Percentiles rank a stretch among this genome's conserved stretches.
These are phyloP conservation scores for Eudorina sp. DNA, from an alignment of 139 green algal species.

Conservation along the genomic window DNA sequence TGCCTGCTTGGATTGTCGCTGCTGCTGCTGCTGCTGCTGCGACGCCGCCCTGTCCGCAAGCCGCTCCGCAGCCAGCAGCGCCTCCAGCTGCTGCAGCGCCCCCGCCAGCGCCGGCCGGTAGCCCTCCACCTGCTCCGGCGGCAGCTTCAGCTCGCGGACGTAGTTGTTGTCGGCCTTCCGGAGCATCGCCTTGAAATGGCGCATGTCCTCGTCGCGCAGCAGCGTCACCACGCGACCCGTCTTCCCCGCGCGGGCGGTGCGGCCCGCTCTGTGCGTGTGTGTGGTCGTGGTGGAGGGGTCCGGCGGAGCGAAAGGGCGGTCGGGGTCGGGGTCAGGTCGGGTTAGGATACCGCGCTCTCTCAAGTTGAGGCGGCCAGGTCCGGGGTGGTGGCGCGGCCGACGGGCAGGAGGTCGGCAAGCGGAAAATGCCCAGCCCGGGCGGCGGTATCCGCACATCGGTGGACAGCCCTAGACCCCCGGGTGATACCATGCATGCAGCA, in stretches of 20 bases:
- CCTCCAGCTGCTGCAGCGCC: conserved; percentile 34
- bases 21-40: conserved; percentile 20
- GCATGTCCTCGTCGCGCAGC: conserved; percentile 85
- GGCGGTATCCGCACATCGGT: too few species aligned
- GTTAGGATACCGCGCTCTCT: too few species aligned
- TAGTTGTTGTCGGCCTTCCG: conserved; percentile 90
- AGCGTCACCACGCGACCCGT: conserved; percentile 80
- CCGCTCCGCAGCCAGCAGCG: conserved; percentile 8
- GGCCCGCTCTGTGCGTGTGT: conserved; percentile 72
- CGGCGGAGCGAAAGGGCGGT: too few species aligned
- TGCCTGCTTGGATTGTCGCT: neutral
- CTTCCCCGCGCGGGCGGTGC: conserved; percentile 86
- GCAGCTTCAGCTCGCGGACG: conserved; percentile 76
- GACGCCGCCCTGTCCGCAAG: neutral
- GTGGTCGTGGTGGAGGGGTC: too few species aligned
- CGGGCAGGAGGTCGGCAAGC: too few species aligned
- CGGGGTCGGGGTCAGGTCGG: too few species aligned
- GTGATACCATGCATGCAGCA: too few species aligned
- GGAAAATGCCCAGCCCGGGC: too few species aligned
- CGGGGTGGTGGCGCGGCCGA: too few species aligned
- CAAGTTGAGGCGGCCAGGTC: too few species aligned
- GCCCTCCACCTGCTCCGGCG: conserved; percentile 2
- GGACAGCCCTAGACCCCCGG: too few species aligned
- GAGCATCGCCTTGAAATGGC: conserved; percentile 90
- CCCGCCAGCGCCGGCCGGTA: conserved; percentile 13